Conservation (phyloP, 352 stramenopile genomes). For the Globisporangium cederbergense region DNA sequence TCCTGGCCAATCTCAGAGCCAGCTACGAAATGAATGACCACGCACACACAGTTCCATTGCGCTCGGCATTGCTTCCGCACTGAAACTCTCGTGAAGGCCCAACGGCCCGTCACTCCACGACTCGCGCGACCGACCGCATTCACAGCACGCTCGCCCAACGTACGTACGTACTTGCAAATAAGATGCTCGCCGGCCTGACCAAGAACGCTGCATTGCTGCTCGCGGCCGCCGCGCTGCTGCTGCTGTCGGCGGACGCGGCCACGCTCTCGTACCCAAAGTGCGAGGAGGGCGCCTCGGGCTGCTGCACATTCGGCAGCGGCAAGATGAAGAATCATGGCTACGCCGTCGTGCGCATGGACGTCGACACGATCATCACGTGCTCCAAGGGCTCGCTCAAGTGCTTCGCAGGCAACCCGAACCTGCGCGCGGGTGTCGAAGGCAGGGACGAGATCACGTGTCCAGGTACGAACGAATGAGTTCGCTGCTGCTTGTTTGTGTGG, state of each 20-base stretch:
- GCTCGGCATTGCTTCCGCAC: background rate
- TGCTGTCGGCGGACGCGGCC: constrained; percentile 17
- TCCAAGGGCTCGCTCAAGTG: constrained; percentile 46
- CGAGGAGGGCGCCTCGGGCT: constrained; percentile 32
- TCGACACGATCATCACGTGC: constrained; percentile 66
- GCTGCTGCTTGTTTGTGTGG: background rate
- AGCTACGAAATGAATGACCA: too few relatives aligned
- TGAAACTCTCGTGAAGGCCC: background rate
- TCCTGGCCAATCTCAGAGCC: too few relatives aligned
- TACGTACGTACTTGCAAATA: constrained; percentile 1
- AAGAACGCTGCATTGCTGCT: constrained; percentile 24
- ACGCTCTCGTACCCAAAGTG: constrained; percentile 56
- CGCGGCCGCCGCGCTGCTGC: constrained; percentile 18
- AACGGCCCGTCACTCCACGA: background rate
- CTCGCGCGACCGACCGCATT: background rate
- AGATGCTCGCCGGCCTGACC: constrained; percentile 25
- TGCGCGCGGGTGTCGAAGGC: constrained; percentile 35
- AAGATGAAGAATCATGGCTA: constrained; percentile 64
- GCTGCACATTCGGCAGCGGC: constrained; percentile 49
- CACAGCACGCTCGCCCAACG: background rate
- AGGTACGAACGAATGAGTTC: constrained; percentile 24
- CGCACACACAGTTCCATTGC: too few relatives aligned
- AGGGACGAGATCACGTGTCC: constrained; percentile 43
- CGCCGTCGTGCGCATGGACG: constrained; percentile 41
- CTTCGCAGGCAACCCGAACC: constrained; percentile 53